These are phyloP conservation scores for Nitzschia palea DNA, from an alignment of 108 stramenopile genomes.

Conservation along the genomic window DNA sequence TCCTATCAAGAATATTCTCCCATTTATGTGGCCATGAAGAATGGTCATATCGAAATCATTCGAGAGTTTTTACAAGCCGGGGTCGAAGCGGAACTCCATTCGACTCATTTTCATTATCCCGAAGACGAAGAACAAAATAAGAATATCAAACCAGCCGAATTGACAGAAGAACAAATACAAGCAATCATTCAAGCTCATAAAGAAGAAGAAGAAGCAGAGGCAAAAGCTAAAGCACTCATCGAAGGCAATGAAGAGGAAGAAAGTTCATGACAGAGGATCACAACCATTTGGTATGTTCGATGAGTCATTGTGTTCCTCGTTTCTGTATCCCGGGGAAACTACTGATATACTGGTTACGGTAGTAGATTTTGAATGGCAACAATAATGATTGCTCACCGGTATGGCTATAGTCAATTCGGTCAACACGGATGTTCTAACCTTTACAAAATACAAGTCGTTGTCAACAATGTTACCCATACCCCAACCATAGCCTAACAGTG, in stretches of 20 bases:
- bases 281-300: background rate
- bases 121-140: background rate
- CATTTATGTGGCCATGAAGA: constrained; percentile 54
- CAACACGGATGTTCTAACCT: no score
- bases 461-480: no score
- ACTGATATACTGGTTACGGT: no score
- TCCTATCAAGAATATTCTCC: constrained; percentile 41
- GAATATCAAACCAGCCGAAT: constrained; percentile 6
- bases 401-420: no score
- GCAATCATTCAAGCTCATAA: background rate
- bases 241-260: background rate
- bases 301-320: background rate
- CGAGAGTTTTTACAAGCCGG: constrained; percentile 44
- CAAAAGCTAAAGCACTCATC: background rate
- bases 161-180: constrained; percentile 15
- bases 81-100: constrained; percentile 31
- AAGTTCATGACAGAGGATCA: constrained; percentile 1
- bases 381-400: no score
- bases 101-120: constrained; percentile 12
- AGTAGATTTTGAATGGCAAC: no score
- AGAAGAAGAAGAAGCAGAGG: constrained; percentile 17
- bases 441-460: no score
- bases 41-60: constrained; percentile 52
- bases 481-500: no score
- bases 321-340: background rate